Evolutionary conservation across 441 rosid genomes (phyloP).

Genomic region (Populus hybrid): DNA sequence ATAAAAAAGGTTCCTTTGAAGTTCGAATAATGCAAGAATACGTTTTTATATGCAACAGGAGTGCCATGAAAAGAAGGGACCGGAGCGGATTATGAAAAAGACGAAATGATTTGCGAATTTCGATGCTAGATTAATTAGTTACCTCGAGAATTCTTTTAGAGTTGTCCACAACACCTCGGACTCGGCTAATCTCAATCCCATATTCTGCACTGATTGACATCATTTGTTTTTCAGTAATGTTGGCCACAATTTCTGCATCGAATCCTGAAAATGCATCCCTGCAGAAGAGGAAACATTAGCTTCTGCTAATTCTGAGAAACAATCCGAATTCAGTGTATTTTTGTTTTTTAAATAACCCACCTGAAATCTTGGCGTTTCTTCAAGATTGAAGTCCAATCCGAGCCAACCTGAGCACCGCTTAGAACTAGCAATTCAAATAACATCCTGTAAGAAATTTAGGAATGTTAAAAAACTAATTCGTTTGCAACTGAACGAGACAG

Average conservation of each 20-base stretch:
- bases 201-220: slow-evolving; percentile 45
- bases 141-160: slow-evolving; percentile 59
- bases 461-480: background rate
- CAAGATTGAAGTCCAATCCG: slow-evolving; percentile 85
- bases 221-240: slow-evolving; percentile 59
- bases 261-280: slow-evolving; percentile 70
- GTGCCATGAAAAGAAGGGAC: background rate
- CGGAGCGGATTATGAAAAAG: background rate
- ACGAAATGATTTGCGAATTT: background rate
- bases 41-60: background rate
- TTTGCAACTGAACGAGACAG: background rate
- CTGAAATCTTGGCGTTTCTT: slow-evolving; percentile 69
- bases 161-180: slow-evolving; percentile 70
- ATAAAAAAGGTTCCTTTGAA: background rate
- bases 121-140: background rate
- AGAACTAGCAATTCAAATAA: slow-evolving; percentile 72
- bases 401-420: slow-evolving; percentile 86
- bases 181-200: slow-evolving; percentile 55
- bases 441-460: slow-evolving; percentile 38
- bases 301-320: background rate
- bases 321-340: no score
- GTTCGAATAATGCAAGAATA: background rate
- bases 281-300: background rate
- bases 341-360: no score
- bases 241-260: slow-evolving; percentile 55